Percentiles rank a stretch among this genome's conserved stretches.
phyloP scores from a whole-genome alignment of 371 early-diverging fungal species.

The Rhizomucor miehei region DNA sequence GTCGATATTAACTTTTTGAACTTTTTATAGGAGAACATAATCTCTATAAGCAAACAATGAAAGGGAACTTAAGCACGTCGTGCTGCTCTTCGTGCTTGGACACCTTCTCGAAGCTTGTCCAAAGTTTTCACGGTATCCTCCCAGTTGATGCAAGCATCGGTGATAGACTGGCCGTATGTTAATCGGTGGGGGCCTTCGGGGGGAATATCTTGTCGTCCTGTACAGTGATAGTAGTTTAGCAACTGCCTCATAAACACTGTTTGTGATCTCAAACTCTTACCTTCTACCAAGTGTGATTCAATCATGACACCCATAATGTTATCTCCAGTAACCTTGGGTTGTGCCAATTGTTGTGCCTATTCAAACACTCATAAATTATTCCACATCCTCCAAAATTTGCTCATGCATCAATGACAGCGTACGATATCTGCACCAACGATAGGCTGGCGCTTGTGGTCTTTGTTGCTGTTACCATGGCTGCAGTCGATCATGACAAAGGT shows the following conservation, averaged over 20 bases:
- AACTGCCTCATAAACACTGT: neutral
- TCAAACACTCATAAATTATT: neutral
- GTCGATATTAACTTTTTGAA: too few relatives aligned
- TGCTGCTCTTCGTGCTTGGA: slow-evolving; percentile 60
- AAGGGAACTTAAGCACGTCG: slow-evolving; percentile 15
- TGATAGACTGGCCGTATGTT: slow-evolving; percentile 72
- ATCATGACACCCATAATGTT: slow-evolving; percentile 83
- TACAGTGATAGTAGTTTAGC: neutral
- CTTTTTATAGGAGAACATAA: too few relatives aligned
- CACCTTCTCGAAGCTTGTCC: slow-evolving; percentile 62
- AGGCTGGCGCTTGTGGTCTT: slow-evolving; percentile 78
- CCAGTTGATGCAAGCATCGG: slow-evolving; percentile 83
- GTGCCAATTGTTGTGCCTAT: slow-evolving; percentile 37
- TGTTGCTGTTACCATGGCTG: slow-evolving; percentile 86
- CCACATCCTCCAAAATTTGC: neutral
- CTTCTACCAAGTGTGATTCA: slow-evolving; percentile 78
- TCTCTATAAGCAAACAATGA: too few relatives aligned
- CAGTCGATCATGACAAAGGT: slow-evolving; percentile 89
- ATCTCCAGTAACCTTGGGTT: slow-evolving; percentile 47
- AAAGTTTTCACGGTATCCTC: slow-evolving; percentile 69
- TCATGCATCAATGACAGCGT: slow-evolving; percentile 2
- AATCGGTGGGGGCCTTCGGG: slow-evolving; percentile 58
- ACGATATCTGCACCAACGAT: slow-evolving; percentile 73
- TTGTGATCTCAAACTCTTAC: slow-evolving; percentile 35
- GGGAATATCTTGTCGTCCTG: slow-evolving; percentile 66